Evolutionary conservation across 1,284 basidiomycete species (phyloP), one percentile per base, ranked within the genome.

Genomic region (Clitocybe nebularis): DNA sequence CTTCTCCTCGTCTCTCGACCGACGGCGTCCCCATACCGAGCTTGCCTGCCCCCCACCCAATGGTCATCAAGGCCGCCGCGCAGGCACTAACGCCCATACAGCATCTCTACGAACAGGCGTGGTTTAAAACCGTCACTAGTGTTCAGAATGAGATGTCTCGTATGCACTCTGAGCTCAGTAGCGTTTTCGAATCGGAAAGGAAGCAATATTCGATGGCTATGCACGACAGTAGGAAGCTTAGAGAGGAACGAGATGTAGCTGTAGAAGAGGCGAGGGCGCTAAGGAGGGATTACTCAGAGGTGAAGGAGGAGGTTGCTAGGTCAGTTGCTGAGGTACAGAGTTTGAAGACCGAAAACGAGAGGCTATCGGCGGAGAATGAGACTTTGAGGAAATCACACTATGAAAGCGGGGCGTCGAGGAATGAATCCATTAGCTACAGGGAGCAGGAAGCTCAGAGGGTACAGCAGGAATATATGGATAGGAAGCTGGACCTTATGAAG

Each of bases 111-210:
- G 52, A 56, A 20, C 45, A 49, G 14, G 52, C 47, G 5, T 54
- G 54, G 54, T 21, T 41, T 19, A 44, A 51, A 8, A 52, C 51
- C 2, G 49, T 56, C 3, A 39, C 36, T 1, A 51, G 48, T 22
- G 52, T 56, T 8, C 54, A 56, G 14, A 23, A 17, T 10, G 52
- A 56, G 38, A 49, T 56, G 39, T 39, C 41, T 10, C 39, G 43
- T 3, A 45, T 56, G 44, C 49, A 52, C 36, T n/a, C 14, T 0
- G 47, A 49, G 36, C 43, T 56, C 5, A 17, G 30, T 2, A 36
- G 36, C 11, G 32, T 39, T 3, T 30, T 50, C 8, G 47, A 44
- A 4, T 37, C 28, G 13, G 52, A 51, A 39, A 46, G 41, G 9
- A 10, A 25, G 14, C 24, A 39, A 16, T 37, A 29, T n/a, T 8